These are phyloP conservation scores for Halenospora varia DNA, from an alignment of 495 filamentous ascomycete genomes.

Conservation along the genomic window DNA sequence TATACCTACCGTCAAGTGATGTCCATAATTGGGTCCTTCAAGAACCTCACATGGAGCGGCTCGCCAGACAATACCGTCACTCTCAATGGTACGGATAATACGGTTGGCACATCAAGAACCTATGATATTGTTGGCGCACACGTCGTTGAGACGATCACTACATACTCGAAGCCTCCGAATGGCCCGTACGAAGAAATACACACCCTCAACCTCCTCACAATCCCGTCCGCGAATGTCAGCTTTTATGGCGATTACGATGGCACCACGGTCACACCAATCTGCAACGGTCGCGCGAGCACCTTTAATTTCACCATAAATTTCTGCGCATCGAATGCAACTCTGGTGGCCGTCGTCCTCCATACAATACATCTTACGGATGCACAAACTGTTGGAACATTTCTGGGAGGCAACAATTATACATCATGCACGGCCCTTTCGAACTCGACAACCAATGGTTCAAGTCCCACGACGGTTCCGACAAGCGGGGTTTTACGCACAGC, in stretches of 20 bases:
- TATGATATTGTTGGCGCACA: constrained; percentile 9
- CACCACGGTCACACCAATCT: constrained; percentile 7
- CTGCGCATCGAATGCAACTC: constrained; percentile 9
- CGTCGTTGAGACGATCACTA: constrained; percentile 8
- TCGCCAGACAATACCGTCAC: constrained; percentile 5
- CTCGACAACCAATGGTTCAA: neutral
- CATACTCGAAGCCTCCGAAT: constrained; percentile 9
- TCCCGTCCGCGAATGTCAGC: constrained; percentile 10
- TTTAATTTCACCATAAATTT: constrained; percentile 16
- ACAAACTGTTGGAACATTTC: constrained; percentile 10
- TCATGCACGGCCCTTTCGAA: constrained; percentile 6
- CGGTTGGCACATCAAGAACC: constrained; percentile 11
- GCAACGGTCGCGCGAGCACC: constrained; percentile 7
- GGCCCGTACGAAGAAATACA: constrained; percentile 14
- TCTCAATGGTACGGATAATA: constrained; percentile 15
- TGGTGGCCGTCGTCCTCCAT: constrained; percentile 1
- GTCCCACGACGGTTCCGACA: neutral
- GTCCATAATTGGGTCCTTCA: too few species aligned
- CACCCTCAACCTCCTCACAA: constrained; percentile 1
- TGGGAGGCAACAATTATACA: constrained; percentile 3
- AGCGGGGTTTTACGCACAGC: neutral
- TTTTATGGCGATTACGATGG: constrained; percentile 14
- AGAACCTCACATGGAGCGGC: too few species aligned
- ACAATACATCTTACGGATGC: constrained; percentile 7
- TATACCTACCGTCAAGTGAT: too few species aligned